phyloP scores from a whole-genome alignment of 2,329 filamentous ascomycete species.

The Claviceps humidiphila region DNA sequence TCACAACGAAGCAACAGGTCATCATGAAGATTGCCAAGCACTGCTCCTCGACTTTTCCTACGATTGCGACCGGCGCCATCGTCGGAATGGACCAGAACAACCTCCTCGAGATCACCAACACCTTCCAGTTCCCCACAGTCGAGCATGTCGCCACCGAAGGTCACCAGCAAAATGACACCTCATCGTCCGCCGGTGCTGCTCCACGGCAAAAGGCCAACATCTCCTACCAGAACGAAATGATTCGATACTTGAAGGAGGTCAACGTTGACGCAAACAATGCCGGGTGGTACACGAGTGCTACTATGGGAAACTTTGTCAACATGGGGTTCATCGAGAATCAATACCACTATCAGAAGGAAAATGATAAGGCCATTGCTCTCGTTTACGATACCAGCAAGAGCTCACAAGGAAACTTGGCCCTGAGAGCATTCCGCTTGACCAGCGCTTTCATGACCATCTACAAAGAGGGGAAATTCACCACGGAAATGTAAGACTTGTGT shows the following conservation, averaged over 20 bases:
- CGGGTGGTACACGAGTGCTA: slow-evolving; percentile 96
- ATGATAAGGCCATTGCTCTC: slow-evolving; percentile 74
- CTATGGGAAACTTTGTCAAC: slow-evolving; percentile 98
- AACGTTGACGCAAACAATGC: slow-evolving; percentile 97
- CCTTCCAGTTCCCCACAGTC: slow-evolving; percentile 81
- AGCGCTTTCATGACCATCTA: slow-evolving; percentile 75
- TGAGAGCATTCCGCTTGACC: slow-evolving; percentile 87
- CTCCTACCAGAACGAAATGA: slow-evolving; percentile 90
- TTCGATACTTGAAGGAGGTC: slow-evolving; percentile 89
- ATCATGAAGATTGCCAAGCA: slow-evolving; percentile 98
- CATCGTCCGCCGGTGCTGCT: slow-evolving; percentile 69
- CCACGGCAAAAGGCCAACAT: slow-evolving; percentile 85
- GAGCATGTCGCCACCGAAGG: slow-evolving; percentile 56
- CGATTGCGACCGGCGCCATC: slow-evolving; percentile 75
- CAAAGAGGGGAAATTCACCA: slow-evolving; percentile 96
- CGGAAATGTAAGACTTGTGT: slow-evolving; percentile 58
- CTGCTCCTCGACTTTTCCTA: slow-evolving; percentile 77
- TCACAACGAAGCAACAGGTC: slow-evolving; percentile 40
- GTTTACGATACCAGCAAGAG: slow-evolving; percentile 94
- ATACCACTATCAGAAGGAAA: slow-evolving; percentile 92
- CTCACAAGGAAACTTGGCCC: slow-evolving; percentile 77
- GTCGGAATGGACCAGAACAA: slow-evolving; percentile 84
- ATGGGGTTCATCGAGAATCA: slow-evolving; percentile 95
- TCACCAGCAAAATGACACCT: slow-evolving; percentile 58
- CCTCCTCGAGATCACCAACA: slow-evolving; percentile 82